Percentiles rank a stretch among this genome's conserved stretches.
These are phyloP conservation scores for Nannochloropsis oceanica DNA, from an alignment of 108 stramenopile genomes.

Conservation along the genomic window DNA sequence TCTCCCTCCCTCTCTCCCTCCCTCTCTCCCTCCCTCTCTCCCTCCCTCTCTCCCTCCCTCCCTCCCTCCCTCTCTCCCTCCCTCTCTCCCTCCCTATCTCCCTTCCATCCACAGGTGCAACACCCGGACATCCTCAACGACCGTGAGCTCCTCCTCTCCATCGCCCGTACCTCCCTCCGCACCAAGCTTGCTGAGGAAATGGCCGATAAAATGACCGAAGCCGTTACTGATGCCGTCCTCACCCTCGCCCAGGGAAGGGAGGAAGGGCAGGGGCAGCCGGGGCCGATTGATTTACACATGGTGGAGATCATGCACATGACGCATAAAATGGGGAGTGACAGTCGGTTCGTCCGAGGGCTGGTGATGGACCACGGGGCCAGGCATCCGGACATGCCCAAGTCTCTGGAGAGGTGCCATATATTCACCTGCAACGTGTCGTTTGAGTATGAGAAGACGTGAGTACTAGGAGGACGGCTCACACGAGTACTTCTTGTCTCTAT, in stretches of 20 bases:
- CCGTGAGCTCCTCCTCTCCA: conserved; percentile 61
- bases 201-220: conserved; percentile 56
- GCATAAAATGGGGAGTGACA: conserved; percentile 56
- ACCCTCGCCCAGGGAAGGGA: conserved; percentile 9
- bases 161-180: conserved; percentile 78
- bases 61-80: background rate
- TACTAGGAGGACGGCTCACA: background rate
- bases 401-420: conserved; percentile 64
- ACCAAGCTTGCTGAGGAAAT: conserved; percentile 84
- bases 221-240: conserved; percentile 72
- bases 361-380: conserved; percentile 97
- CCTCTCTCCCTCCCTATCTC: background rate
- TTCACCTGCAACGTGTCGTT: conserved; percentile 95
- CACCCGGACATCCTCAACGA: conserved; percentile 41
- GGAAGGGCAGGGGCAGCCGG: too few species aligned
- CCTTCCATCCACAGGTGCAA: background rate
- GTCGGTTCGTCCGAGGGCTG: conserved; percentile 70
- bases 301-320: conserved; percentile 96
- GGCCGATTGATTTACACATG: conserved; percentile 70
- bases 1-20: too few species aligned
- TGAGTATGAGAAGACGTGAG: conserved; percentile 93
- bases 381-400: conserved; percentile 97
- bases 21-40: background rate
- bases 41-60: background rate
- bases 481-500: background rate